Evolutionary conservation across 345 rosid species (phyloP), one percentile per base, ranked within the genome.

Genomic region (Nasturtium officinale): DNA sequence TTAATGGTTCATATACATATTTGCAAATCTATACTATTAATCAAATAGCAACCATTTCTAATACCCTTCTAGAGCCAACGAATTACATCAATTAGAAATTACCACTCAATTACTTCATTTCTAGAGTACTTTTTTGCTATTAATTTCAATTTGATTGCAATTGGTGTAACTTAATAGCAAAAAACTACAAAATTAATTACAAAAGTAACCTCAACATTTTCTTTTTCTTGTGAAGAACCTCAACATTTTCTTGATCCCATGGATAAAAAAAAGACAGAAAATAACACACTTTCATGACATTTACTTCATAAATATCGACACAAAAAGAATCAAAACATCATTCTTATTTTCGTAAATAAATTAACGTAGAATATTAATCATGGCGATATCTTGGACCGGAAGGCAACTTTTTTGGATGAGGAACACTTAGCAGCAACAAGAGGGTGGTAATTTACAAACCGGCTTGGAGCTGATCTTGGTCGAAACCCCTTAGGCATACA

Each of bases 381-480:
- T 58, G 80, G 80, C 4, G 73, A 50, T 48, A 64, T 51, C 21
- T 70, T 77, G 54, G 80, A 77, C 57, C 50, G 56, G 25, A 17
- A 37, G 3, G 37, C 28, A 20, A 21, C 63, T 58, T 57, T 65
- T 51, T 57, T 65, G 15, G 78, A 71, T 0, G 65, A 61, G 9
- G 80, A 76, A 64, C 93, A 90, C 10, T 75, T 73, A 5, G 20
- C 8, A 4, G 77, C 80, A 37, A 91, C 87, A 67, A 91, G 84
- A 20, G 97, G 84, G 38, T 84, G 84, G 52, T 82, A 83, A 77
- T 95, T 95, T 11, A 84, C 93, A 53, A 63, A 88, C 77, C 99
- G 90, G 69, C 97, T 91, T 0, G 99, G 99, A 21, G 97, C 90
- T 0, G 99, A 95, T 15, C 88, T 82, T 9, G 72, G 96, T 66